These are phyloP conservation scores for Fragilariopsis cylindrus DNA, from an alignment of 108 stramenopile species.

Conservation along the genomic window DNA sequence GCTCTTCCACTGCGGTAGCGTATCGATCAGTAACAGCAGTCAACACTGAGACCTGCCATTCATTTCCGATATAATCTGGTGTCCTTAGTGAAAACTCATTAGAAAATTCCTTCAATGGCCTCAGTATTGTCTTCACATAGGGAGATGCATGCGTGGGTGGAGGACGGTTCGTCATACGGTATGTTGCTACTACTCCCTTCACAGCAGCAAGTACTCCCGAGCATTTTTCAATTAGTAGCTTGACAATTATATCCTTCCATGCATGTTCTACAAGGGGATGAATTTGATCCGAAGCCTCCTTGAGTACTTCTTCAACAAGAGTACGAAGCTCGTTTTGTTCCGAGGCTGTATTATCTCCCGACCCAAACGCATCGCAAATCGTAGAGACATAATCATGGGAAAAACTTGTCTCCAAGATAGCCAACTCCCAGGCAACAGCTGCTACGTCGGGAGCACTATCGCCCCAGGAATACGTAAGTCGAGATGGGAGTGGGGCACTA, in stretches of 20 bases:
- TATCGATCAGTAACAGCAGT: constrained; percentile 65
- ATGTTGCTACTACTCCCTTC: constrained; percentile 90
- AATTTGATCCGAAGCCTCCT: constrained; percentile 69
- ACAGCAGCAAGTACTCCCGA: constrained; percentile 76
- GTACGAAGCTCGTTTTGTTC: constrained; percentile 33
- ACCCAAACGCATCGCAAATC: constrained; percentile 47
- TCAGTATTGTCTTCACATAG: constrained; percentile 73
- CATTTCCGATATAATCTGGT: constrained; percentile 67
- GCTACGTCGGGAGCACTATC: constrained; percentile 77
- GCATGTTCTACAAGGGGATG: constrained; percentile 60
- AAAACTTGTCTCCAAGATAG: constrained; percentile 68
- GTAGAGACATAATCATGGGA: constrained; percentile 63
- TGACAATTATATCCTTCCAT: constrained; percentile 83
- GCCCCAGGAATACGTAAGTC: constrained; percentile 72
- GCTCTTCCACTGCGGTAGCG: constrained; percentile 73
- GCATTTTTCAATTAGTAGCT: constrained; percentile 69
- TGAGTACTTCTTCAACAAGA: constrained; percentile 59
- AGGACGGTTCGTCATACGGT: constrained; percentile 91
- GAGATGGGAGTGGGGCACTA: constrained; percentile 18
- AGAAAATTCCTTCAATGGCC: constrained; percentile 80
- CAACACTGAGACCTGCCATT: constrained; percentile 70
- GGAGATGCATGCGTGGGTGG: constrained; percentile 84
- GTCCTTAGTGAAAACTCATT: constrained; percentile 56
- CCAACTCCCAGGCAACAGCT: constrained; percentile 84
- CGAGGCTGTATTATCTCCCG: constrained; percentile 40